Base-by-base conservation (phyloP, 1,284 basidiomycete species). In the Ustilago sp. region DNA sequence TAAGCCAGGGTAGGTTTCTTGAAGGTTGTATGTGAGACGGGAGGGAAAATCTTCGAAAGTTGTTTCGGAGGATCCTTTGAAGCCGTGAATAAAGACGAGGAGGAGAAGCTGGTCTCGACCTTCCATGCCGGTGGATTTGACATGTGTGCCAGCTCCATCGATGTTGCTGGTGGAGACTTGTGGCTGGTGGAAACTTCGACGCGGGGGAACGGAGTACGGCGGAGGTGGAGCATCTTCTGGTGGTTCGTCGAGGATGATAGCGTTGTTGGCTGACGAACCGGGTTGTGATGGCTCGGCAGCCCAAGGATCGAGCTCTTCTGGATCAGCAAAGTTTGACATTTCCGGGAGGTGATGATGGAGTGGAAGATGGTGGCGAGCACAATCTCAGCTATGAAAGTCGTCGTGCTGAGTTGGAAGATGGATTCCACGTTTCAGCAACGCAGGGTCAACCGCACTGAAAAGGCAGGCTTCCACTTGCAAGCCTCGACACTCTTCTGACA, bases 11-110 rank as follows among this genome's bases (percentile, higher is more conserved):
- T 88, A 86, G 0, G 88, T 89, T 39, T 87, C 85, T 51, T 85
- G 80, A 5, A 97, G 88, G 43, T 95, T 88, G 82, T 95, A 93
- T 55, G 90, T 89, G 31, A 98, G 87, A 53, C 94, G 89, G 75
- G 90, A 87, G 0, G 93, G 93, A 72, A 94, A 94, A 69, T 89
- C 88, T 56, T 87, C 88, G 74, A 95, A 95, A 0, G 93, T 93
- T 12, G 90, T 88, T 64, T 94, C 92, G 9, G 91, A 91, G 45
- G 74, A 77, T 13, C 93, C 93, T 80, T 91, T 91, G 87, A 91
- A 91, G 34, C 80, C 80, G 43, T 82, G 80, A 6, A 82, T 79
- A 47, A 80, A 82, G 32, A 82, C 73, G 19, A 82, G 69, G 6
- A 82, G 68, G 8, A 82, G 74, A 23, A 77, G 62, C 38, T 73